These are phyloP conservation scores for Ganoderma lucidum DNA, from an alignment of 1,284 basidiomycete genomes.

Conservation along the genomic window DNA sequence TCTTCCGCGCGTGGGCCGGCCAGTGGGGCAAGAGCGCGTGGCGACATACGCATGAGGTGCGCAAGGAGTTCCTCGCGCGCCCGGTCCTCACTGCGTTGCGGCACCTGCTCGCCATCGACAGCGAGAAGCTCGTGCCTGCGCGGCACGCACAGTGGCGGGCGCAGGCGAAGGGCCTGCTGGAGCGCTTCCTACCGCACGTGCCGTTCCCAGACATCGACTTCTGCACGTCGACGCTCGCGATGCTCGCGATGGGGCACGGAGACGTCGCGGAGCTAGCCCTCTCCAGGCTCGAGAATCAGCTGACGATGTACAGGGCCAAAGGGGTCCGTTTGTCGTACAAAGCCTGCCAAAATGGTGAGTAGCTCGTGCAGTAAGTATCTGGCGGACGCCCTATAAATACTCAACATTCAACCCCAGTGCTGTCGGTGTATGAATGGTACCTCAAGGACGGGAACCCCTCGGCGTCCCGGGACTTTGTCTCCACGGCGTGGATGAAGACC, in stretches of 20 bases:
- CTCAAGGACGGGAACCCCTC: not conserved
- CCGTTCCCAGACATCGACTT: conserved; percentile 1
- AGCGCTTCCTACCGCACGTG: conserved; percentile 6
- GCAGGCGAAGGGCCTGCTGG: not conserved
- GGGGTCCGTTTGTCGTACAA: not conserved
- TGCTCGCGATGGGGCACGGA: not conserved
- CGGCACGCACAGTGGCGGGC: not conserved
- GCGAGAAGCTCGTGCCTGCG: not conserved
- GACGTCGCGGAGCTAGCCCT: conserved; percentile 4
- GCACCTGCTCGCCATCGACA: conserved; percentile 3
- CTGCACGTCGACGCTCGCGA: conserved; percentile 7
- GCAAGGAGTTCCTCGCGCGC: conserved; percentile 7
- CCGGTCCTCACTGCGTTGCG: conserved; percentile 1
- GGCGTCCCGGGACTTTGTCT: not conserved
- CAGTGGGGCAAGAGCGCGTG: conserved; percentile 13
- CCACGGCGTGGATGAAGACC: not conserved
- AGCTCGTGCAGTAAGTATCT: too few relatives aligned
- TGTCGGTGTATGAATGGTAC: not conserved
- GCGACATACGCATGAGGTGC: not conserved
- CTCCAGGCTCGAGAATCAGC: conserved; percentile 9
- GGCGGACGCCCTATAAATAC: not conserved
- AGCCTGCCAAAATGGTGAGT: not conserved
- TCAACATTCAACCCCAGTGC: not conserved
- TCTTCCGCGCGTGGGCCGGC: conserved; percentile 7
- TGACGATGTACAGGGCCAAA: not conserved